Conservation (phyloP, 192 early-diverging fungal genomes). For the Spinellus fusiger region DNA sequence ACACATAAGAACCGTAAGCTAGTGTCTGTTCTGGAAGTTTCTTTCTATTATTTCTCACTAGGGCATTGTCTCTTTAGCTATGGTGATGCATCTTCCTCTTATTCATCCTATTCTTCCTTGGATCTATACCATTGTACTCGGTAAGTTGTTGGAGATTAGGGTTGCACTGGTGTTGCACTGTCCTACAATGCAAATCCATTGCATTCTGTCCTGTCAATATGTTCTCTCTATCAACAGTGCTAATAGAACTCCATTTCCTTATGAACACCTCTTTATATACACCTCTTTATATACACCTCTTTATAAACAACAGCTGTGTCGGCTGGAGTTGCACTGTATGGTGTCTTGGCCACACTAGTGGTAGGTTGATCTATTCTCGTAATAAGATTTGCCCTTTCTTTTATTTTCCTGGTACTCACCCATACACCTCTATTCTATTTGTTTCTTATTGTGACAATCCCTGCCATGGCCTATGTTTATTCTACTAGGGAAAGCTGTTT, state of each 20-base stretch:
- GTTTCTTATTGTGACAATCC: not conserved
- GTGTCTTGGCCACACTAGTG: constrained; percentile 2
- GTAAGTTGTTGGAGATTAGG: constrained; percentile 6
- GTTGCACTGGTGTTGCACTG: not conserved
- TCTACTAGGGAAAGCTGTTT: constrained; percentile 22
- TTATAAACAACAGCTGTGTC: constrained; percentile 14
- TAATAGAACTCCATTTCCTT: too few species aligned
- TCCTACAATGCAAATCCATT: not conserved
- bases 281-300: too few species aligned
- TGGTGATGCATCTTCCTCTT: constrained; percentile 23
- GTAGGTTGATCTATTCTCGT: not conserved
- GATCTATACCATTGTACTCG: constrained; percentile 19
- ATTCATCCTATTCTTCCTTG: constrained; percentile 17
- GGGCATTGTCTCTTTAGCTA: constrained; percentile 7
- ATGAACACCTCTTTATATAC: too few species aligned
- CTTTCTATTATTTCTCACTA: not conserved
- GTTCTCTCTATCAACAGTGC: too few species aligned
- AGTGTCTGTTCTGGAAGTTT: not conserved
- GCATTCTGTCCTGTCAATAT: too few species aligned
- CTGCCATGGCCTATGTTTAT: not conserved
- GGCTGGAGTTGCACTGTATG: constrained; percentile 10
- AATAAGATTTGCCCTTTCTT: too few species aligned
- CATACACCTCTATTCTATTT: not conserved
- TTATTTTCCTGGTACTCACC: not conserved
- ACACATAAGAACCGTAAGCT: constrained; percentile 31